phyloP scores from a whole-genome alignment of 2,329 filamentous ascomycete species.

The Aureobasidium sp. region DNA sequence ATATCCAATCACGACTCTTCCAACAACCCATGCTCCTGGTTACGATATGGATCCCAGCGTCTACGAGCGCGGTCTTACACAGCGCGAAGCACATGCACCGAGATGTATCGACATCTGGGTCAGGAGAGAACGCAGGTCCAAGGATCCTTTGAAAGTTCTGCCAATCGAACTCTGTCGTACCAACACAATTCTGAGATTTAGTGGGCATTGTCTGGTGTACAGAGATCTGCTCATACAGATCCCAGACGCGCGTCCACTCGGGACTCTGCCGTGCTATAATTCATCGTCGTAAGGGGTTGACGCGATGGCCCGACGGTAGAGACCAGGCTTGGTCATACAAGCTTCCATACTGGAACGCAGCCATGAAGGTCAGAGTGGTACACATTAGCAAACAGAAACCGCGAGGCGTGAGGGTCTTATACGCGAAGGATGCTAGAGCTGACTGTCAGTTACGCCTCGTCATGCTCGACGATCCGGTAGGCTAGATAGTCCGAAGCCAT shows the following conservation, averaged over 20 bases:
- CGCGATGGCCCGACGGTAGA: neutral
- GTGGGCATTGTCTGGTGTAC: neutral
- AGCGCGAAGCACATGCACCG: neutral
- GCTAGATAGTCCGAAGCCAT: neutral
- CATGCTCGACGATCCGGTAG: neutral
- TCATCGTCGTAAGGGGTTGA: neutral
- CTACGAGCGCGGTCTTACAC: neutral
- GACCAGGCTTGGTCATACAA: neutral
- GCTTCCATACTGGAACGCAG: neutral
- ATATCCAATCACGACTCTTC: neutral
- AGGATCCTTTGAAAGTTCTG: neutral
- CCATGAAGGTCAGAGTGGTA: neutral
- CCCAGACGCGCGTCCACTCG: neutral
- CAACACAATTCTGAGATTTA: neutral
- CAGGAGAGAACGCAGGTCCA: conserved; percentile 1
- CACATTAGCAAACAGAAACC: neutral
- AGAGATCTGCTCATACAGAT: neutral
- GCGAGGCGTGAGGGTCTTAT: neutral
- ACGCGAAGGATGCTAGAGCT: conserved; percentile 2
- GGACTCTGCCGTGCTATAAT: neutral
- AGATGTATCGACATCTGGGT: neutral
- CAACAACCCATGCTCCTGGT: neutral
- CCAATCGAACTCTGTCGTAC: neutral
- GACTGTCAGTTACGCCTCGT: neutral
- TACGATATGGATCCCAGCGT: neutral